Evolutionary conservation across 495 filamentous ascomycete genomes (phyloP), one percentile per base, ranked within the genome.

Genomic region (Tuber indicum): DNA sequence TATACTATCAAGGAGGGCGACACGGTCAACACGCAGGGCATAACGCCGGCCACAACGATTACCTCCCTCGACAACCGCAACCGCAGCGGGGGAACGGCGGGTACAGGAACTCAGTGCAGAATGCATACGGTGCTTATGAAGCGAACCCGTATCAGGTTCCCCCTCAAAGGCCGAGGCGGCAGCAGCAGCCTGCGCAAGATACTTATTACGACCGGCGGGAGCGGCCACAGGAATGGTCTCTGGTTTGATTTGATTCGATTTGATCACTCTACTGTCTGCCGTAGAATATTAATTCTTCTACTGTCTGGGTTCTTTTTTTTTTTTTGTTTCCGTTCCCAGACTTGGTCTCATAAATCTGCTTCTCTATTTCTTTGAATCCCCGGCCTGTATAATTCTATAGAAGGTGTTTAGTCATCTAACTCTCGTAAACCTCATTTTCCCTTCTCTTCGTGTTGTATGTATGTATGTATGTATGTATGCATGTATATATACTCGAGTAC

Each of bases 31-130:
- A 66, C n/a, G 58, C 58, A 36, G 58, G 58, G 36, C 58, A 66
- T 36, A 42, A 32, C 23, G 52, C 72, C 19, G 36, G 44, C 45
- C 73, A 73, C n/a, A 49, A 73, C 14, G 58, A 78, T 16, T 21
- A 44, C 32, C 49, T 58, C 43, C 52, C 26, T 16, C 77, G 72
- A 58, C 73, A 79, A 16, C 43, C 52, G 42, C 73, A 80, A 36
- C 43, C 44, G n/a, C 70, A 52, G 41, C 41, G 7, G 17, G 62
- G 44, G 66, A 52, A 71, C 44, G 70, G 62, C 62, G 76, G 42
- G 32, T 42, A 75, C 26, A 17, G 42, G 17, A 75, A 71, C 43
- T 72, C 41, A 9, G 58, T n/a, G 10, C 74, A 75, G 32, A 72
- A 75, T 72, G 44, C 70, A 23, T 62, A 76, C 12, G 72, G 44